These are phyloP conservation scores for Agastache rugosa DNA, from an alignment of 257 asterid species.

Conservation along the genomic window DNA sequence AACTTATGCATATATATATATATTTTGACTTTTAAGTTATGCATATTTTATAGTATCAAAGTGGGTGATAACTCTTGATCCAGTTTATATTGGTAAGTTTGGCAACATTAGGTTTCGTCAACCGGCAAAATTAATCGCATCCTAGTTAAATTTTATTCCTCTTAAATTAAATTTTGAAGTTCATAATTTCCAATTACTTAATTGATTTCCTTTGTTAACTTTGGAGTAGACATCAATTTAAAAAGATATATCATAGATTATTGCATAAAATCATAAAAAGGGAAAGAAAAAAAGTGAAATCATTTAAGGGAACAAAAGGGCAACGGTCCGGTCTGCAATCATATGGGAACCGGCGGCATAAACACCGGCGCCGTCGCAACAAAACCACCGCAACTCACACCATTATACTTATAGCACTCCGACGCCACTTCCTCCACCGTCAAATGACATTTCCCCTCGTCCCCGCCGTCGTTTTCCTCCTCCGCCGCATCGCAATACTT, in stretches of 20 bases:
- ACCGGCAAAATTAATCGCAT: neutral
- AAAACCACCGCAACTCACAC: constrained; percentile 46
- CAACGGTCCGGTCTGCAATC: constrained; percentile 1
- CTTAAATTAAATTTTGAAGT: neutral
- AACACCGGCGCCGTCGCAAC: constrained; percentile 41
- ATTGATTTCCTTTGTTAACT: neutral
- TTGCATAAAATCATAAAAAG: neutral
- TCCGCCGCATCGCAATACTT: neutral
- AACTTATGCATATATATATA: too few relatives aligned
- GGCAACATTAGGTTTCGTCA: too few relatives aligned
- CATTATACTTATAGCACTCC: constrained; percentile 39
- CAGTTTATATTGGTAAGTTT: too few relatives aligned
- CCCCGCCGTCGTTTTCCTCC: constrained; percentile 35
- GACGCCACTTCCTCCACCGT: constrained; percentile 36
- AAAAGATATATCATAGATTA: neutral
- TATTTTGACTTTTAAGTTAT: too few relatives aligned
- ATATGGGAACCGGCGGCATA: constrained; percentile 58
- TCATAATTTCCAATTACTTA: neutral
- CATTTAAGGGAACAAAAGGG: neutral
- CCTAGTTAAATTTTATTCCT: neutral
- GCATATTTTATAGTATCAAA: too few relatives aligned
- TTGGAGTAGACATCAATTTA: neutral
- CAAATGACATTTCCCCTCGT: constrained; percentile 23
- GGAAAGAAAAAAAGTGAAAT: neutral
- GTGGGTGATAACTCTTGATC: too few relatives aligned